Evolutionary conservation across 2,329 filamentous ascomycete species (phyloP).

Genomic region (Exophiala oligosperma): DNA sequence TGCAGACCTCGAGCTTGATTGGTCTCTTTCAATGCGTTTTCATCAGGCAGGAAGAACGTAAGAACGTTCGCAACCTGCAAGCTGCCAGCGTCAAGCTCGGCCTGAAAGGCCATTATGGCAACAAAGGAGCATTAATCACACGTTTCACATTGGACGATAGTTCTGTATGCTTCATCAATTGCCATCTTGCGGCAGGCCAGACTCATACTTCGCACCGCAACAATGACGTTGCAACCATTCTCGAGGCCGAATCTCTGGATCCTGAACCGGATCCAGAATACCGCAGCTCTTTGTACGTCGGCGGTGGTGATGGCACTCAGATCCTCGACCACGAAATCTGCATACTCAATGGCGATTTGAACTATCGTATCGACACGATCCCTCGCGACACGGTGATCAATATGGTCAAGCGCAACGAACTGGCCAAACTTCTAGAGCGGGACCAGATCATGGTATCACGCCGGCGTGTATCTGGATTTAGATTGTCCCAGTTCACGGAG

Average conservation of each 20-base stretch:
- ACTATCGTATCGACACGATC: slow-evolving; percentile 98
- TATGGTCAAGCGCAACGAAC: slow-evolving; percentile 77
- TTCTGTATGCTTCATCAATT: slow-evolving; percentile 94
- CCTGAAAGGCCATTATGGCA: slow-evolving; percentile 92
- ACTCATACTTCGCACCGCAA: slow-evolving; percentile 87
- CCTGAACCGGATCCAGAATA: slow-evolving; percentile 65
- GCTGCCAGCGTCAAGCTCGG: slow-evolving; percentile 89
- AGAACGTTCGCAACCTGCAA: slow-evolving; percentile 73
- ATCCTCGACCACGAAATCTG: slow-evolving; percentile 98
- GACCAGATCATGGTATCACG: slow-evolving; percentile 90
- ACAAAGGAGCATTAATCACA: slow-evolving; percentile 90
- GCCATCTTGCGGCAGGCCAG: slow-evolving; percentile 93
- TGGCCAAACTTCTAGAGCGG: slow-evolving; percentile 82
- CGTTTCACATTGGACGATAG: slow-evolving; percentile 94
- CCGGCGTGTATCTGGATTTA: slow-evolving; percentile 85
- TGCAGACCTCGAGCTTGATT: slow-evolving; percentile 87
- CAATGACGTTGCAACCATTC: slow-evolving; percentile 85
- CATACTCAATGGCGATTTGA: slow-evolving; percentile 91
- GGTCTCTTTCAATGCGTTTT: slow-evolving; percentile 96
- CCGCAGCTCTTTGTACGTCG: slow-evolving; percentile 76
- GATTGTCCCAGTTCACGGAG: slow-evolving; percentile 87
- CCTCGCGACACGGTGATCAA: slow-evolving; percentile 88
- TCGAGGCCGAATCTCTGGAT: slow-evolving; percentile 77
- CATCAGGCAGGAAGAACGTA: slow-evolving; percentile 75
- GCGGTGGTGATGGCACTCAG: slow-evolving; percentile 93